phyloP scores from a whole-genome alignment of 192 early-diverging fungal genomes.

The Coemansia sp. region DNA sequence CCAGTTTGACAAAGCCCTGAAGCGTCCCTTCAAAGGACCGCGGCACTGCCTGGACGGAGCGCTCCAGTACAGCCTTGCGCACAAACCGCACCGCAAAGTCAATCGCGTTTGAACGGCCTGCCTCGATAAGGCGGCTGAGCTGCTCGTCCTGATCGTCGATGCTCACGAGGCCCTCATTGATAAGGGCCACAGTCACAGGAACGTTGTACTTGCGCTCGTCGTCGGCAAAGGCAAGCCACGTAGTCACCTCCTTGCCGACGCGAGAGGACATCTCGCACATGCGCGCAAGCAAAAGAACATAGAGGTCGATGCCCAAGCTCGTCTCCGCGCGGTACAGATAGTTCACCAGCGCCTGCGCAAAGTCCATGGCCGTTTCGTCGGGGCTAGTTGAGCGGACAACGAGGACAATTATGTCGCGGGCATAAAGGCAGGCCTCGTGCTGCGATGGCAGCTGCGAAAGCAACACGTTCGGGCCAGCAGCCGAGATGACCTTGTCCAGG shows the following conservation, averaged over 20 bases:
- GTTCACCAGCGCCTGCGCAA: conserved; percentile 86
- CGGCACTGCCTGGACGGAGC: conserved; percentile 42
- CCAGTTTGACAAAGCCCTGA: conserved; percentile 68
- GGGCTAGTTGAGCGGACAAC: conserved; percentile 66
- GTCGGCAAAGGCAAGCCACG: conserved; percentile 90
- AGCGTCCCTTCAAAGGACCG: conserved; percentile 69
- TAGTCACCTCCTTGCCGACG: conserved; percentile 78
- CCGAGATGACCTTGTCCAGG: conserved; percentile 70
- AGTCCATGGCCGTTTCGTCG: conserved; percentile 79
- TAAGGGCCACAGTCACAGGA: conserved; percentile 73
- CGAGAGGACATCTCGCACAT: conserved; percentile 82
- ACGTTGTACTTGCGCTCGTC: conserved; percentile 96
- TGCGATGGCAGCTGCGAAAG: conserved; percentile 70
- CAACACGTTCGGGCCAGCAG: conserved; percentile 34
- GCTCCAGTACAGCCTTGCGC: conserved; percentile 61
- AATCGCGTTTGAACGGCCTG: conserved; percentile 63
- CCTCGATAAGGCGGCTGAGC: conserved; percentile 81
- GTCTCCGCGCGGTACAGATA: conserved; percentile 78
- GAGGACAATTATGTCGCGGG: conserved; percentile 74
- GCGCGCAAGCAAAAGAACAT: conserved; percentile 75
- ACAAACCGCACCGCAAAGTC: conserved; percentile 79
- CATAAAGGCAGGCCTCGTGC: conserved; percentile 70
- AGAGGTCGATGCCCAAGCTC: conserved; percentile 73
- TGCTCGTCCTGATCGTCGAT: conserved; percentile 83
- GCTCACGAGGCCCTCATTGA: conserved; percentile 74